phyloP scores from a whole-genome alignment of 83 land plant genomes.

The Picea abies region DNA sequence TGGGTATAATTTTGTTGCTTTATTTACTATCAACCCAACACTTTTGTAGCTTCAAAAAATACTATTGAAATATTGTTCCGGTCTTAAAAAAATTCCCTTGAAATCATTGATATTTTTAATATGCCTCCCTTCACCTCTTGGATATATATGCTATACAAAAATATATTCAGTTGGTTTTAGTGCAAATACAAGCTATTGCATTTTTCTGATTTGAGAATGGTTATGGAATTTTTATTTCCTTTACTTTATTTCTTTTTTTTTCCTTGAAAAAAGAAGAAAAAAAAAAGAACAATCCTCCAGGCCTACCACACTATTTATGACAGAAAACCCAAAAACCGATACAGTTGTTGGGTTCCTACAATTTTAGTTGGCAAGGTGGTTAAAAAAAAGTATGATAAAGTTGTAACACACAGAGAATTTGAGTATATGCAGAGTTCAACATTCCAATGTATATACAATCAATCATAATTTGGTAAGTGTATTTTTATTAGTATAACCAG shows the following conservation, averaged over 20 bases:
- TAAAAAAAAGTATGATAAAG: not conserved
- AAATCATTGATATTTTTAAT: not conserved
- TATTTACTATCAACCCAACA: conserved; percentile 5
- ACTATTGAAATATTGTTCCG: not conserved
- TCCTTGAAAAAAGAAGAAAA: too few relatives aligned
- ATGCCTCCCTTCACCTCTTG: not conserved
- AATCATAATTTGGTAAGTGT: too few relatives aligned
- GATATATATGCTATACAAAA: not conserved
- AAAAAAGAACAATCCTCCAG: too few relatives aligned
- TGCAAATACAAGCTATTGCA: not conserved
- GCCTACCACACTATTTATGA: not conserved
- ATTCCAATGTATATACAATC: too few relatives aligned
- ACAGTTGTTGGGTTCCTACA: not conserved
- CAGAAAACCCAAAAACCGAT: not conserved
- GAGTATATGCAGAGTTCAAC: too few relatives aligned
- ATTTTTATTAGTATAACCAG: too few relatives aligned
- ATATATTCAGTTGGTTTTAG: not conserved
- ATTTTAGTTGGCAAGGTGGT: not conserved
- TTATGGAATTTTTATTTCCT: not conserved
- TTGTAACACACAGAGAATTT: not conserved
- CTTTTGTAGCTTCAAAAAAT: not conserved
- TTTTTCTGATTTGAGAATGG: not conserved
- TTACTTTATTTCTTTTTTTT: too few relatives aligned
- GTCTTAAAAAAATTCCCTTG: not conserved
- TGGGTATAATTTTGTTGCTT: not conserved